Evolutionary conservation across 2,329 filamentous ascomycete species (phyloP).

Genomic region (Fusarium buxicola): DNA sequence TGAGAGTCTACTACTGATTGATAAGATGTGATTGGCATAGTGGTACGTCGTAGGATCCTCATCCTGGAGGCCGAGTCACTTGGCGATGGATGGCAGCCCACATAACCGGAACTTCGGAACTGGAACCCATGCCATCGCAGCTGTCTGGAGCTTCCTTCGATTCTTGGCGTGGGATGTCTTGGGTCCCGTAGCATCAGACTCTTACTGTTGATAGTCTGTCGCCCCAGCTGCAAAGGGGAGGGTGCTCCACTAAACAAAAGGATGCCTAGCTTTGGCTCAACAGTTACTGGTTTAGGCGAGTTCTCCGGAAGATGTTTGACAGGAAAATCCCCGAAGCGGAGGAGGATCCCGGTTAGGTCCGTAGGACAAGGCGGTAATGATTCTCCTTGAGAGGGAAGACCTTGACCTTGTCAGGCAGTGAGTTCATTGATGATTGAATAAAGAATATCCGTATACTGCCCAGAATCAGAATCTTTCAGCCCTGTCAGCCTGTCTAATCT

Average conservation of each 20-base stretch:
- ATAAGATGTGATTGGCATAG: conserved; percentile 17
- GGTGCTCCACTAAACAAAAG: not conserved
- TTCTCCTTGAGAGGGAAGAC: too few species aligned
- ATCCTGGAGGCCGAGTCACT: too few species aligned
- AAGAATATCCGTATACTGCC: not conserved
- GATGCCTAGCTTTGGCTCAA: conserved; percentile 1
- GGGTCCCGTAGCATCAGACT: not conserved
- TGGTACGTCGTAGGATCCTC: not conserved
- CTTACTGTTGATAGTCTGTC: not conserved
- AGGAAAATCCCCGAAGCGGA: not conserved
- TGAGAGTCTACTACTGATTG: conserved; percentile 6
- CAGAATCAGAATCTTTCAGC: not conserved
- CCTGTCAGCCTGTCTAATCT: not conserved
- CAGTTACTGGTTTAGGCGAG: not conserved
- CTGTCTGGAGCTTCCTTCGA: not conserved
- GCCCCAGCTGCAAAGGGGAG: not conserved
- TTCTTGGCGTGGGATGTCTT: conserved; percentile 11
- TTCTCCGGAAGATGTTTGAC: not conserved
- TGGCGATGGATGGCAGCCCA: not conserved
- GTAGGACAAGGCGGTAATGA: not conserved
- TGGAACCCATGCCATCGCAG: not conserved
- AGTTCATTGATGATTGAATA: not conserved
- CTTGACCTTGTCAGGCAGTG: not conserved
- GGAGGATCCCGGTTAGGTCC: not conserved
- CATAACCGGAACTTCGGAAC: not conserved